Conservation (phyloP, 495 filamentous ascomycete species). For the Podospora bellae-mahoneyi region DNA sequence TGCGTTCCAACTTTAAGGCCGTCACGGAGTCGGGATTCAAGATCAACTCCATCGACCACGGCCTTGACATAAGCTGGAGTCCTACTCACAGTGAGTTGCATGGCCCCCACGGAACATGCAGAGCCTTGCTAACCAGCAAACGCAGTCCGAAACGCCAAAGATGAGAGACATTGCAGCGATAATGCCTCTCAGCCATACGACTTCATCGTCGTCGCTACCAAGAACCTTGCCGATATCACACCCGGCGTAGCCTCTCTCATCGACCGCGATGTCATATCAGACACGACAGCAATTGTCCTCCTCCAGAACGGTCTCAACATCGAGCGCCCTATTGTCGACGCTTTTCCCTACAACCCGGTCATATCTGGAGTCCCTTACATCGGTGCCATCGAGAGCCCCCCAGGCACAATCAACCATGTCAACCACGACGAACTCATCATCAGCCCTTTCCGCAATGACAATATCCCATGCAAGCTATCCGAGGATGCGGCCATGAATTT, state of each 20-base stretch:
- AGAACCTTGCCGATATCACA: conserved; percentile 45
- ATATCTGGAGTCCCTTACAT: conserved; percentile 54
- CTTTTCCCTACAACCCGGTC: conserved; percentile 51
- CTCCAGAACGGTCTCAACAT: conserved; percentile 65
- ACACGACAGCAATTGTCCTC: conserved; percentile 52
- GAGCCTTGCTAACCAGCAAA: neutral
- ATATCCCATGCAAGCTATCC: conserved; percentile 5
- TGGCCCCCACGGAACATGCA: neutral
- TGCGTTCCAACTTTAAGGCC: conserved; percentile 38
- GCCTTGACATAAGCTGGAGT: conserved; percentile 29
- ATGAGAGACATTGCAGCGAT: conserved; percentile 33
- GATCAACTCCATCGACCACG: conserved; percentile 37
- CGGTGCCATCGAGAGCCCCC: conserved; percentile 44
- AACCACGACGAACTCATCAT: conserved; percentile 40
- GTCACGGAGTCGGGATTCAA: conserved; percentile 29
- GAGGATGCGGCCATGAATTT: conserved; percentile 36
- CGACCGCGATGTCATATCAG: conserved; percentile 44
- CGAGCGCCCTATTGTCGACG: conserved; percentile 50
- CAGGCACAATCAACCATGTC: conserved; percentile 47
- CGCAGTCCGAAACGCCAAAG: conserved; percentile 32
- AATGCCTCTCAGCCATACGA: conserved; percentile 37
- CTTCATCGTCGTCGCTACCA: conserved; percentile 52
- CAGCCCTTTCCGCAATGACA: conserved; percentile 45
- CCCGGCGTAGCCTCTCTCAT: conserved; percentile 42
- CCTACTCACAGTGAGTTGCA: conserved; percentile 23